Evolutionary conservation across 371 early-diverging fungal genomes (phyloP).

Genomic region (Modicella reniformis): DNA sequence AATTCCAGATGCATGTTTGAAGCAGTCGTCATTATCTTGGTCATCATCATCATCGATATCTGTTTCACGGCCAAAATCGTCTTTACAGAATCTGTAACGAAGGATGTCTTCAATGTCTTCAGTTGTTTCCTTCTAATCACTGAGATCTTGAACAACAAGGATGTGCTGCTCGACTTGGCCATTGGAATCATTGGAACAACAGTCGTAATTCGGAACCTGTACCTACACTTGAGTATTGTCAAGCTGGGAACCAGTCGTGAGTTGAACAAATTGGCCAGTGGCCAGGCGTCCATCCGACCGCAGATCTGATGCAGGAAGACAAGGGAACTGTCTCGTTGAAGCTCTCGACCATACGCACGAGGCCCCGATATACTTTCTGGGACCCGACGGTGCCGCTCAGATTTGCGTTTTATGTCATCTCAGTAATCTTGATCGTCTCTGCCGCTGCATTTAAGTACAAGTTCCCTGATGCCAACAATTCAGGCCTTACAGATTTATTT

Average conservation of each 20-base stretch:
- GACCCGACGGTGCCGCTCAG: constrained; percentile 78
- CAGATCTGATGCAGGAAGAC: constrained; percentile 42
- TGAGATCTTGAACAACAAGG: constrained; percentile 69
- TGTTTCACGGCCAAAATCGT: constrained; percentile 74
- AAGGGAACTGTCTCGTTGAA: constrained; percentile 32
- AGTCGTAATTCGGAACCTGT: constrained; percentile 79
- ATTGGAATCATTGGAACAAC: constrained; percentile 89
- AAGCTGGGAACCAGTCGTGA: constrained; percentile 60
- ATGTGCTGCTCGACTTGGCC: constrained; percentile 74
- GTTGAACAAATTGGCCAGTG: constrained; percentile 32
- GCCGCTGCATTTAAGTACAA: constrained; percentile 79
- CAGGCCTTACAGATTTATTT: constrained; percentile 67
- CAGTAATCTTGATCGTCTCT: constrained; percentile 83
- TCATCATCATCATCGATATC: constrained; percentile 69
- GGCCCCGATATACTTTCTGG: constrained; percentile 58
- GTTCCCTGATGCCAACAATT: constrained; percentile 40
- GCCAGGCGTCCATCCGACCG: constrained; percentile 45
- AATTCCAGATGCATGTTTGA: constrained; percentile 73
- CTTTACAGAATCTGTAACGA: constrained; percentile 68
- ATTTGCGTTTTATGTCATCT: constrained; percentile 82
- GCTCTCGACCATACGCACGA: constrained; percentile 52
- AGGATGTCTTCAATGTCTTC: constrained; percentile 71
- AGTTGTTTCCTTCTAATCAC: constrained; percentile 74
- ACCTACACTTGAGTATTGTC: constrained; percentile 80
- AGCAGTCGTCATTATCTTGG: constrained; percentile 72